Evolutionary conservation across 2,329 filamentous ascomycete genomes (phyloP), one percentile per base, ranked within the genome.

Genomic region (Fusarium fujikuroi): DNA sequence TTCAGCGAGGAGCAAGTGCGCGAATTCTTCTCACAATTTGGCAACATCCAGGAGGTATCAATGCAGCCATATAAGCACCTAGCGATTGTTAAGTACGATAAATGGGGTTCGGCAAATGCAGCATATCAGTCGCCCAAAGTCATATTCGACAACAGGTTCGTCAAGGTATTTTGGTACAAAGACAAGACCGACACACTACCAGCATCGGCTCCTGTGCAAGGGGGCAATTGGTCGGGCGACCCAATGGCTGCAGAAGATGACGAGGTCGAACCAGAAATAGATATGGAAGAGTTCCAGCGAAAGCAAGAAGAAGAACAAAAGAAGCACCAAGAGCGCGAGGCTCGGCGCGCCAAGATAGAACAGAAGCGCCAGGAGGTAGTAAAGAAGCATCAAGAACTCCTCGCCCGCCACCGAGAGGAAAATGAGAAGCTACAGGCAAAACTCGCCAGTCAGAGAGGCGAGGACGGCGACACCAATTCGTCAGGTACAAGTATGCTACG

Each of bases 101-200:
- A 86, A 46, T 92, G 91, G 87, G 86, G 86, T 11, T 83, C 89
- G 19, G 93, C 93, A 19, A 89, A 90, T 66, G 87, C 88, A 21
- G 93, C 93, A 5, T 94, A 93, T 79, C 87, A 88, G 52, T 95
- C 92, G 14, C 93, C 93, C 0, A 94, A 94, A 78, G 91, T 91
- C 52, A 91, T 96, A 49, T 96, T 95, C 78, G 92, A 95, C 76
- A 96, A 95, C 75, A 87, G 93, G 16, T 96, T 96, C 75, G 93
- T 96, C 54, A 95, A 94, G 76, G 92, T 95, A 0, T 95, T 92
- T 76, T 95, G 93, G 93, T 87, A 90, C 78, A 92, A 90, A 75
- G 87, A 88, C 10, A 86, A 87, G 32, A 81, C 82, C 21, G 83
- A 85, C 23, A 57, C 52, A 8, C 19, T 75, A 46, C 77, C 77